Conservation (phyloP, 1,139 yeast species). For the Candida buenavistaensis region DNA sequence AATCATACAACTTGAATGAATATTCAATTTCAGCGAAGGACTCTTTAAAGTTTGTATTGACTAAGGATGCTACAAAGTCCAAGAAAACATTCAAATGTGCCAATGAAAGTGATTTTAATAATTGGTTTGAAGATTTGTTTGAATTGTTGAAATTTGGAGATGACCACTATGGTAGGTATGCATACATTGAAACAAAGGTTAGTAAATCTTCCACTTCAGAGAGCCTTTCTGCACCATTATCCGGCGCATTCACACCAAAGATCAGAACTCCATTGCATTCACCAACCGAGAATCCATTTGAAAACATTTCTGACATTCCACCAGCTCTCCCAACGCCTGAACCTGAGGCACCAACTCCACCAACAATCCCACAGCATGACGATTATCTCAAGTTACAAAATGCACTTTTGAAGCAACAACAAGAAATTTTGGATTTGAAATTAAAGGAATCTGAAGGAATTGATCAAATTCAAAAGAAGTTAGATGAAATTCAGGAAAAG, state of each 20-base stretch:
- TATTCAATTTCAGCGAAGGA: slow-evolving; percentile 34
- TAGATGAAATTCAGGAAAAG: slow-evolving; percentile 12
- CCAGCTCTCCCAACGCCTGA: slow-evolving; percentile 18
- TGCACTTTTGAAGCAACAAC: slow-evolving; percentile 41
- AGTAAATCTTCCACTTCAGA: slow-evolving; percentile 5
- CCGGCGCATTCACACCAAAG: slow-evolving; percentile 41
- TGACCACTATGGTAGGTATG: slow-evolving; percentile 35
- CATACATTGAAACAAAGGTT: slow-evolving; percentile 23
- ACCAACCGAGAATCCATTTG: slow-evolving; percentile 41
- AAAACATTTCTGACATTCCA: slow-evolving; percentile 22
- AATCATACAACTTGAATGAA: slow-evolving; percentile 47
- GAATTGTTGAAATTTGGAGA: slow-evolving; percentile 40
- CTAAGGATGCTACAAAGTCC: slow-evolving; percentile 26
- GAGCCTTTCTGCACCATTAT: slow-evolving; percentile 10
- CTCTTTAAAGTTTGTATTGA: slow-evolving; percentile 36
- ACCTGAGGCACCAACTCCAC: slow-evolving; percentile 6
- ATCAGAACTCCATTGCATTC: slow-evolving; percentile 34
- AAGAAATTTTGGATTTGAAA: slow-evolving; percentile 30
- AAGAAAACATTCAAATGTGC: slow-evolving; percentile 44
- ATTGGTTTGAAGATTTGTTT: slow-evolving; percentile 41
- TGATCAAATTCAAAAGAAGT: slow-evolving; percentile 14
- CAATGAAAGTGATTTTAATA: slow-evolving; percentile 27
- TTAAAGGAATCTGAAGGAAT: slow-evolving; percentile 17
- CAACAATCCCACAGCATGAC: slow-evolving; percentile 13
- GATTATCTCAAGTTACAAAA: slow-evolving; percentile 39